Evolutionary conservation across 2,329 filamentous ascomycete genomes (phyloP).

Genomic region (Xylaria polymorpha): DNA sequence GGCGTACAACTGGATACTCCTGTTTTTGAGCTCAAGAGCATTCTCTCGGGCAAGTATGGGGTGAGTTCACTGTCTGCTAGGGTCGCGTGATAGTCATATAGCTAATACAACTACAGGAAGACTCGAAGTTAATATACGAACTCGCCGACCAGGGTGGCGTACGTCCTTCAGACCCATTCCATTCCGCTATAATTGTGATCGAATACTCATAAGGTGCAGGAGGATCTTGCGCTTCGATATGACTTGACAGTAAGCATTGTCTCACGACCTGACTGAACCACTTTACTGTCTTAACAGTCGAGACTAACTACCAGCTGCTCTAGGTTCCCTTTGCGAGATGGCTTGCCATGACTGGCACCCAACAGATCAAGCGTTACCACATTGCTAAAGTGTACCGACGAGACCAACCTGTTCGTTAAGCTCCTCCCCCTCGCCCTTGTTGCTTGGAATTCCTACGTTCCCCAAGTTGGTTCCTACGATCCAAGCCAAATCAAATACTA

Average conservation of each 20-base stretch:
- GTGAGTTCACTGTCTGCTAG: constrained; percentile 17
- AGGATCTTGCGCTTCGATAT: constrained; percentile 83
- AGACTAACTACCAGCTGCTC: constrained; percentile 1
- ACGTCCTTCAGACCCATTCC: constrained; percentile 71
- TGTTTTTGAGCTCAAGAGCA: constrained; percentile 81
- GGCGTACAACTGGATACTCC: constrained; percentile 75
- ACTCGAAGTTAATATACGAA: constrained; percentile 76
- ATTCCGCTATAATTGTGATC: neutral
- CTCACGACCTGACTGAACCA: neutral
- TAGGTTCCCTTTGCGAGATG: constrained; percentile 77
- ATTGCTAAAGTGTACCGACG: constrained; percentile 83
- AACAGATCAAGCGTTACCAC: constrained; percentile 80
- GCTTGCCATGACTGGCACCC: constrained; percentile 79
- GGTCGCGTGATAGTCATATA: neutral
- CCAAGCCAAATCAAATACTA: neutral
- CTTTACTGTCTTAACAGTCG: neutral
- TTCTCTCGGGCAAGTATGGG: constrained; percentile 70
- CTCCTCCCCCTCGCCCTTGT: neutral
- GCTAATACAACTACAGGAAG: constrained; percentile 41
- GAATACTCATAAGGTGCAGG: constrained; percentile 49
- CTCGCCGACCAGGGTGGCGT: constrained; percentile 86
- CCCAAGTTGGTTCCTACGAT: neutral
- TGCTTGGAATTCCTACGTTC: neutral
- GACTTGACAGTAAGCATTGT: constrained; percentile 70
- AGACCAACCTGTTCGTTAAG: constrained; percentile 71